Conservation (phyloP, 2,329 filamentous ascomycete genomes). For the Furcasterigmium sp. region DNA sequence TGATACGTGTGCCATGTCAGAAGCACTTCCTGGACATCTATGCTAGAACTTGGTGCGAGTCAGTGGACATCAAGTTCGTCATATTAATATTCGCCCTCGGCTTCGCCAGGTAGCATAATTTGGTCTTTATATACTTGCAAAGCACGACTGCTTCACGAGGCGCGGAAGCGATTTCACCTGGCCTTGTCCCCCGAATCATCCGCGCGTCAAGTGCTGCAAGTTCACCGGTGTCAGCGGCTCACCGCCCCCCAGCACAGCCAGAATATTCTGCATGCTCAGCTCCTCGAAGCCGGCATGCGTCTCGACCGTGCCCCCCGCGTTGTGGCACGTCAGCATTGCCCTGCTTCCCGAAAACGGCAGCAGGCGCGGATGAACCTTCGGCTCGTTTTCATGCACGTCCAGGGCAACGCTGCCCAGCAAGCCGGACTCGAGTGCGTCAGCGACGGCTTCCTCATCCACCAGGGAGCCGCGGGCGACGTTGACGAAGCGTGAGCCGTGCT, state of each 20-base stretch:
- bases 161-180: too few relatives aligned
- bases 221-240: constrained; percentile 59
- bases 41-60: too few relatives aligned
- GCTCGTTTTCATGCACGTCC: constrained; percentile 61
- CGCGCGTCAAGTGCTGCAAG: constrained; percentile 38
- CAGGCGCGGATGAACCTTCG: constrained; percentile 43
- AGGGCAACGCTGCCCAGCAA: constrained; percentile 48
- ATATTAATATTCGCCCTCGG: too few relatives aligned
- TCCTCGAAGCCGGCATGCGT: constrained; percentile 63
- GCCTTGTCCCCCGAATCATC: too few relatives aligned
- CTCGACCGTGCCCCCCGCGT: constrained; percentile 62
- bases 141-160: too few relatives aligned
- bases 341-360: constrained; percentile 30
- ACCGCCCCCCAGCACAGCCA: constrained; percentile 48
- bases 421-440: constrained; percentile 49
- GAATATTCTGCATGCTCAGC: constrained; percentile 61
- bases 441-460: constrained; percentile 60
- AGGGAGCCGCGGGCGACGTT: constrained; percentile 62
- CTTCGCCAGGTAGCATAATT: too few relatives aligned
- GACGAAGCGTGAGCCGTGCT: constrained; percentile 52
- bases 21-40: too few relatives aligned
- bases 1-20: too few relatives aligned
- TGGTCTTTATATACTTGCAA: too few relatives aligned
- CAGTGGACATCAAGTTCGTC: too few relatives aligned
- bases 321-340: constrained; percentile 61